Percentiles rank a stretch among this genome's conserved stretches.
These are phyloP conservation scores for Metschnikowia sp. DNA, from an alignment of 805 yeast species.

Conservation along the genomic window DNA sequence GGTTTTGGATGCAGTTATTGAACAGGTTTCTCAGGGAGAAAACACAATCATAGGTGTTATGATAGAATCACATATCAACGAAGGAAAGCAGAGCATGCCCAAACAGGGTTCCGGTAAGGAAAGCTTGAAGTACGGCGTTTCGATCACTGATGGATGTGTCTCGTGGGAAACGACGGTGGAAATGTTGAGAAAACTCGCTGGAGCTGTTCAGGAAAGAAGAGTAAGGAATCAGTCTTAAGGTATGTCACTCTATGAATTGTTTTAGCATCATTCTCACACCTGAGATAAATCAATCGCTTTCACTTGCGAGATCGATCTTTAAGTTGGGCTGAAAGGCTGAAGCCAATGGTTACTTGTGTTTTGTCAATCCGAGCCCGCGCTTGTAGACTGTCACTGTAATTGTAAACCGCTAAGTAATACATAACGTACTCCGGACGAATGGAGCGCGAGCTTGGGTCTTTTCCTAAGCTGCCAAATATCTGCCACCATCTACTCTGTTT, in stretches of 20 bases:
- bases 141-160: slow-evolving; percentile 97
- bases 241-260: no score
- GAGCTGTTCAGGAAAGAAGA: slow-evolving; percentile 70
- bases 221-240: slow-evolving; percentile 2
- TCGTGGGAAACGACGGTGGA: slow-evolving; percentile 80
- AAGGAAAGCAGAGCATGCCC: slow-evolving; percentile 86
- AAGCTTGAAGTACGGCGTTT: slow-evolving; percentile 80
- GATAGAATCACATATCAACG: slow-evolving; percentile 91
- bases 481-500: no score
- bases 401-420: neutral
- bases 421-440: neutral
- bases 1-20: slow-evolving; percentile 74
- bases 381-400: no score
- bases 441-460: neutral
- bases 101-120: slow-evolving; percentile 63
- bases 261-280: no score
- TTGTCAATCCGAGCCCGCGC: no score
- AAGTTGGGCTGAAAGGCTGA: no score
- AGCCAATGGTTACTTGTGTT: no score
- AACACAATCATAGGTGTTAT: slow-evolving; percentile 82
- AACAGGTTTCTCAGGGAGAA: slow-evolving; percentile 76
- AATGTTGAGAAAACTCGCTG: slow-evolving; percentile 68
- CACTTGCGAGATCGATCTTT: no score
- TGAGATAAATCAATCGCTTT: no score
- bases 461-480: neutral